Evolutionary conservation across 768 basidiomycete genomes (phyloP), one percentile per base, ranked within the genome.

Genomic region (Boletus huronensis): DNA sequence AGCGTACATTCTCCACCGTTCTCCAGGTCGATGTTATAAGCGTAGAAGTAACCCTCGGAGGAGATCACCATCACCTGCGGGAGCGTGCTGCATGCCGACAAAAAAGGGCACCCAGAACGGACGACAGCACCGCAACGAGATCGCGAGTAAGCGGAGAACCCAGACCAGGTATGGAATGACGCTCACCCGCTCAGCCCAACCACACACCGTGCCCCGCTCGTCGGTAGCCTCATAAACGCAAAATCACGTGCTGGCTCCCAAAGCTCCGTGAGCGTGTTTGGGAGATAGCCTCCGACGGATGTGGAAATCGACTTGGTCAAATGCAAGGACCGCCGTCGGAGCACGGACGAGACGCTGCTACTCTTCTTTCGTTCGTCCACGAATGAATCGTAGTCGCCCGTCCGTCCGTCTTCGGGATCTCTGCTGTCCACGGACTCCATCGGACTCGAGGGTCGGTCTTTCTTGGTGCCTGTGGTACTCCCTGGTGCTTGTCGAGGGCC

Each of bases 11-110:
- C 96, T 3, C 96, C 96, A 3, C 96, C 96, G 48, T 88, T 87
- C 71, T 99, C 96, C 56, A 98, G 73, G 73, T 99, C 96, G 65
- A 99, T 96, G 62, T 81, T 90, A 71, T 98, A 98, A 16, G 88
- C 84, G 67, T 99, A 98, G 70, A 97, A 96, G 62, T 93, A 90
- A 1, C 96, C 96, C 54, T 98, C 94, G 0, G 91, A 90, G 0
- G 93, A 94, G 53, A 98, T 83, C 23, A 99, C 94, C 92, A 97
- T 96, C 11, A 98, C 88, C 56, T 99, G 96, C 0, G 96, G 95
- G 73, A 91, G 89, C 7, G 93, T 93, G 17, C 92, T 94, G 65
- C 16, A 28, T 2, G 9, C 19, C 1, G 47, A n/a, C 39, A 36
- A 35, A 29, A 41, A 41, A 21, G 19, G 35, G 6, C 3, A 25